phyloP scores from a whole-genome alignment of 2,329 filamentous ascomycete genomes.

The Teratosphaeria nubilosa region DNA sequence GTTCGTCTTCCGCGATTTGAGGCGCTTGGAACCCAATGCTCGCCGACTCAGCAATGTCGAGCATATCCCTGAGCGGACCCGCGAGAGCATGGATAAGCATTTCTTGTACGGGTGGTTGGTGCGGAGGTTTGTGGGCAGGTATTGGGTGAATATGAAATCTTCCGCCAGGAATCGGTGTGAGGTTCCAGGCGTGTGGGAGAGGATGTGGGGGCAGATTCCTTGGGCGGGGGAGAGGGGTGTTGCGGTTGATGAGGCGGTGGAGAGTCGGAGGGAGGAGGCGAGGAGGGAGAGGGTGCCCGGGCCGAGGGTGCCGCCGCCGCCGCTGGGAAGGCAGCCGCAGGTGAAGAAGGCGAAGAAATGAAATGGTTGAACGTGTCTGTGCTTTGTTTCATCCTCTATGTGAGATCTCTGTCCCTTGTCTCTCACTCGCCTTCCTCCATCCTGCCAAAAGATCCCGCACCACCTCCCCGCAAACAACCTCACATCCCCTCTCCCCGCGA shows the following conservation, averaged over 20 bases:
- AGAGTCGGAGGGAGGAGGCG: background rate
- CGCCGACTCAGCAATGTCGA: constrained; percentile 21
- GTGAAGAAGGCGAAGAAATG: background rate
- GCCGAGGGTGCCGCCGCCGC: background rate
- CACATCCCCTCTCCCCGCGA: background rate
- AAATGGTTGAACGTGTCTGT: background rate
- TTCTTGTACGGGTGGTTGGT: constrained; percentile 5
- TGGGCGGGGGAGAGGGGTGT: background rate
- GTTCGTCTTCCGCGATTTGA: constrained; percentile 17
- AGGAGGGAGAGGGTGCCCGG: background rate
- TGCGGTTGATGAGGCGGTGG: background rate
- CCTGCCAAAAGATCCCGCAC: too few relatives aligned
- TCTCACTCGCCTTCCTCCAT: background rate
- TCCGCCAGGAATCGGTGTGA: constrained; percentile 11
- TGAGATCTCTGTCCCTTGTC: background rate
- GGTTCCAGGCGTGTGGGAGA: constrained; percentile 19
- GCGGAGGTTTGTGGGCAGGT: constrained; percentile 12
- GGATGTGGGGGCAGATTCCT: constrained; percentile 22
- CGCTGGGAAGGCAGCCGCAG: background rate
- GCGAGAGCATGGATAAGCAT: constrained; percentile 13
- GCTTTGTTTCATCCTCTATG: background rate
- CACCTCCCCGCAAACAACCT: background rate
- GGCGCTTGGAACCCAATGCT: constrained; percentile 11
- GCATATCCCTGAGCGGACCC: constrained; percentile 19
- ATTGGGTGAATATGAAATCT: constrained; percentile 14